Base-by-base conservation (phyloP, 2,329 filamentous ascomycete species). In the Colletotrichum acutatum region DNA sequence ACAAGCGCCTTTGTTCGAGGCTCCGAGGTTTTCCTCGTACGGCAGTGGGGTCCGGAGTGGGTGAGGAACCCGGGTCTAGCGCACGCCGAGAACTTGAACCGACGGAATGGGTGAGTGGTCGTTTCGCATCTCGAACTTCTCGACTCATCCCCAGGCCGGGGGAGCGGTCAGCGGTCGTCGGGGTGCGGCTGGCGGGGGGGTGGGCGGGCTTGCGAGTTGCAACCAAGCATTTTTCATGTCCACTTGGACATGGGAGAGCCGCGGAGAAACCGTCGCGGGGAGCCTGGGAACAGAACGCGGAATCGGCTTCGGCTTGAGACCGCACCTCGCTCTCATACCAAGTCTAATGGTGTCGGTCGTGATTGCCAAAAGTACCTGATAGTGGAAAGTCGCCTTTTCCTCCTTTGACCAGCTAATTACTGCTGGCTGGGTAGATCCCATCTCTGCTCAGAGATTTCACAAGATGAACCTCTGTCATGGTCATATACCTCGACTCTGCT, bases 51-150 rank as follows among this genome's bases (percentile, higher is more conserved):
- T 30, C 63, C 57, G 57, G 49, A 42, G 28, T 57, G 49, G 57
- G 28, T 32, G 49, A 12, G 28, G 8, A 63, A 52, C 24, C 65
- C 66, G 58, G 60, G 24, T 26, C 65, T 68, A 68, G 42, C 37
- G 53, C 65, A 59, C 34, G 65, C 58, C 37, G 65, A 72, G 14
- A 37, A 37, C 28, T 34, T 49, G 22, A 19, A 34, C 42, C 12
- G 53, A 11, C 26, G 53, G 70, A 42, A 19, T 34, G 32, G 37
- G 37, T 42, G 37, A 14, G 16, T 42, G 66, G 54, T 34, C 26
- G 60, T 19, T 46, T 58, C 52, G 63, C 22, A 28, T 52, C 60
- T 54, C 54, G 70, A 54, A 30, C n/a, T 65, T 28, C 63, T 53
- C 60, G 60, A 32, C 46, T 30, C 49, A 60, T 42, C 37, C 57